phyloP scores from a whole-genome alignment of 441 rosid genomes.

The Capsella rubella region DNA sequence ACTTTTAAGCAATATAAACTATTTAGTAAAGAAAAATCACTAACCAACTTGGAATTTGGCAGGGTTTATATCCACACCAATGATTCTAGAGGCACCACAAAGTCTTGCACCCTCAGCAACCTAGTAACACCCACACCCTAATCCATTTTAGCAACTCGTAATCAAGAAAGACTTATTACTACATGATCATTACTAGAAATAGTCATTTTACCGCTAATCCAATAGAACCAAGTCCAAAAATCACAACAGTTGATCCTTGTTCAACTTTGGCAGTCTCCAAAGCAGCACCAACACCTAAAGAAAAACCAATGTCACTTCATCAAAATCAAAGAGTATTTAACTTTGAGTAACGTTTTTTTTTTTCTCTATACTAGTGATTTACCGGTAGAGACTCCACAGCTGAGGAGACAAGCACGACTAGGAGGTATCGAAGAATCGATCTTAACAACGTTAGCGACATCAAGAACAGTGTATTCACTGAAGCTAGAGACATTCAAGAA shows the following conservation, averaged over 20 bases:
- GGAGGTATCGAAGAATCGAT: slow-evolving; percentile 73
- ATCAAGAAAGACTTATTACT: background rate
- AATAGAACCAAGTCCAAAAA: slow-evolving; percentile 85
- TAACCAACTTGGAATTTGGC: slow-evolving; percentile 70
- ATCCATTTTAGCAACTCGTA: background rate
- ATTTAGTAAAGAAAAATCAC: slow-evolving; percentile 29
- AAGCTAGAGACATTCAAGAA: slow-evolving; percentile 81
- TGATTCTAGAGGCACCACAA: slow-evolving; percentile 76
- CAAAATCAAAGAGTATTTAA: background rate
- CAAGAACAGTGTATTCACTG: slow-evolving; percentile 77
- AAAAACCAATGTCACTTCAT: background rate
- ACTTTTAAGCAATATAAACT: background rate
- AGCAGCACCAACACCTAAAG: slow-evolving; percentile 81
- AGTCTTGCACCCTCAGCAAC: slow-evolving; percentile 87
- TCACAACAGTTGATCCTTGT: slow-evolving; percentile 82
- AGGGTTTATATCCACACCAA: slow-evolving; percentile 76
- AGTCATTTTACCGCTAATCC: slow-evolving; percentile 73
- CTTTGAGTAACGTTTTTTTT: background rate
- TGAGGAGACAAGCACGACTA: slow-evolving; percentile 75
- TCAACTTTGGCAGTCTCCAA: slow-evolving; percentile 86
- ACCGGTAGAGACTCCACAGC: slow-evolving; percentile 94
- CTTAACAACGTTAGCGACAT: slow-evolving; percentile 67
- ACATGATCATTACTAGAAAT: background rate
- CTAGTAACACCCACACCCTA: slow-evolving; percentile 45
- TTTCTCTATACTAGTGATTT: background rate